phyloP scores from a whole-genome alignment of 257 asterid genomes.

The Capsicum rhomboideum region DNA sequence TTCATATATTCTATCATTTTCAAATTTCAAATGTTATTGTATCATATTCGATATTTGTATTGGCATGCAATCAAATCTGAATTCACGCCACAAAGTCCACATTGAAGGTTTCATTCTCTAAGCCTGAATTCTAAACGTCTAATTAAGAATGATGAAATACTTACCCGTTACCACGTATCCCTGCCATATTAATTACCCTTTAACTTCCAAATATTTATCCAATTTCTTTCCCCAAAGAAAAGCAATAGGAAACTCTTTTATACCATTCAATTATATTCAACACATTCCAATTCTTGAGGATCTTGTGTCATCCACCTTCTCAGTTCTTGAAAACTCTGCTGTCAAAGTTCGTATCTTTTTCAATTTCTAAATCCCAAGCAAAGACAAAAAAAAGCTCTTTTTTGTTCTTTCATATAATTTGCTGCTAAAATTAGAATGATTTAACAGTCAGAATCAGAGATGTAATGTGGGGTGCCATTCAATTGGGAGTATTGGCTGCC shows the following conservation, averaged over 20 bases:
- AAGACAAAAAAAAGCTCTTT: not conserved
- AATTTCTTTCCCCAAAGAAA: too few species aligned
- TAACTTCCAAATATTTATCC: not conserved
- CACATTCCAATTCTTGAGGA: not conserved
- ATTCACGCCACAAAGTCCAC: too few species aligned
- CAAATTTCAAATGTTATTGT: too few species aligned
- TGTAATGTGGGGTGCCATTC: conserved; percentile 78
- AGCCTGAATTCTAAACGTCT: too few species aligned
- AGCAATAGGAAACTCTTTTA: not conserved
- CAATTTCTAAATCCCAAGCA: not conserved
- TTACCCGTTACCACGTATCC: too few species aligned
- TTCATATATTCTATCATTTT: too few species aligned
- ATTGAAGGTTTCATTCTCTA: too few species aligned
- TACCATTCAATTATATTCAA: not conserved
- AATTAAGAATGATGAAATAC: too few species aligned
- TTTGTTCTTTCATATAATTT: not conserved
- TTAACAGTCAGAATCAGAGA: not conserved
- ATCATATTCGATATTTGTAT: too few species aligned
- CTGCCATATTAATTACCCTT: not conserved
- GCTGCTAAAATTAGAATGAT: not conserved
- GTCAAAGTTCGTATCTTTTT: not conserved
- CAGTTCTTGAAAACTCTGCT: not conserved
- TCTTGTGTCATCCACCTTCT: not conserved
- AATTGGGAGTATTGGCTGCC: conserved; percentile 81
- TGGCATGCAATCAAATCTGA: too few species aligned